These are phyloP conservation scores for Nigrospora sphaerica DNA, from an alignment of 2,329 filamentous ascomycete species.

Conservation along the genomic window DNA sequence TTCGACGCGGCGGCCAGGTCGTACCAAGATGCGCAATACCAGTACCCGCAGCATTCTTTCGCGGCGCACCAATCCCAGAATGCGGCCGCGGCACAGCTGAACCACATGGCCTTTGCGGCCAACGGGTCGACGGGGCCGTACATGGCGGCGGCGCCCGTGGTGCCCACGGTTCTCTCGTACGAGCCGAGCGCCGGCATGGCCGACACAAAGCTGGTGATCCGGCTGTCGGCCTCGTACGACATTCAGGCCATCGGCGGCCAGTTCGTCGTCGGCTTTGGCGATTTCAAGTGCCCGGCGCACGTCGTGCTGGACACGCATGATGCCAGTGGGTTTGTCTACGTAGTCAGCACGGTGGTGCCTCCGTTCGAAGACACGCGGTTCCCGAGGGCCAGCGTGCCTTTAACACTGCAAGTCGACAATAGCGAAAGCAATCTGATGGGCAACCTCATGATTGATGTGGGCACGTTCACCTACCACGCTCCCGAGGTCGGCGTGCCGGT, in stretches of 20 bases:
- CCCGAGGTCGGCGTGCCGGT: slow-evolving; percentile 20
- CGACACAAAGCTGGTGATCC: slow-evolving; percentile 66
- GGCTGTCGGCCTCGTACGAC: slow-evolving; percentile 70
- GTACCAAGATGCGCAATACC: slow-evolving; percentile 51
- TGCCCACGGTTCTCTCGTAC: slow-evolving; percentile 61
- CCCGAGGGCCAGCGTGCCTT: slow-evolving; percentile 41
- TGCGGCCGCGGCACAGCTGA: slow-evolving; percentile 39
- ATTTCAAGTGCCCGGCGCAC: slow-evolving; percentile 62
- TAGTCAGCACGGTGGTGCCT: slow-evolving; percentile 66
- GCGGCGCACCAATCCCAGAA: slow-evolving; percentile 41
- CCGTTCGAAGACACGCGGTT: slow-evolving; percentile 45
- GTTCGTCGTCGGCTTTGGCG: slow-evolving; percentile 70
- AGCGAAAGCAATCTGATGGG: slow-evolving; percentile 27
- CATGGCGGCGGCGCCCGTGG: slow-evolving; percentile 52
- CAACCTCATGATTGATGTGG: slow-evolving; percentile 41
- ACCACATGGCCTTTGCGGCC: slow-evolving; percentile 49
- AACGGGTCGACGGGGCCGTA: slow-evolving; percentile 62
- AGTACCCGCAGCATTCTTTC: slow-evolving; percentile 42
- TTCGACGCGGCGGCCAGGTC: slow-evolving; percentile 30
- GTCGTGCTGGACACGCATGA: slow-evolving; percentile 56
- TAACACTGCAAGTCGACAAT: slow-evolving; percentile 47
- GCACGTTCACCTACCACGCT: slow-evolving; percentile 39
- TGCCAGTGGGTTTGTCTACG: slow-evolving; percentile 59
- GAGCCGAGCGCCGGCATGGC: slow-evolving; percentile 61
- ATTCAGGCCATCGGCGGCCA: slow-evolving; percentile 51